Evolutionary conservation across 2,329 filamentous ascomycete genomes (phyloP).

Genomic region (Fusarium penzigii): DNA sequence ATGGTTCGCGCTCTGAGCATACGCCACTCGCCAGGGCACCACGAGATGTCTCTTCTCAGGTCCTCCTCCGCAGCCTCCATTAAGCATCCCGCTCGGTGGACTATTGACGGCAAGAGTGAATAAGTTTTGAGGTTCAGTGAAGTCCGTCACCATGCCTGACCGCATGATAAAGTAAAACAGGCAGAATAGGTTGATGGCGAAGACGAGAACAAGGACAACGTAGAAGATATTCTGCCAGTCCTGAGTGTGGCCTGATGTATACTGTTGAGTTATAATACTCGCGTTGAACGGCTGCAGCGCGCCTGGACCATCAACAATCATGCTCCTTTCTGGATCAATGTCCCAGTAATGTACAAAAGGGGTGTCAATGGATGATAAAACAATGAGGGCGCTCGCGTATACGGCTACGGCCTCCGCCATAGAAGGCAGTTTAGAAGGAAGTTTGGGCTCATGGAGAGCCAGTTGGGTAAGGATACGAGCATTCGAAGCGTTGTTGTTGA

Average conservation of each 20-base stretch:
- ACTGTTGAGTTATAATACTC: constrained; percentile 64
- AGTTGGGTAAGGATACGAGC: constrained; percentile 57
- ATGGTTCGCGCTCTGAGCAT: constrained; percentile 40
- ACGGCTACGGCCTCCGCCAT: constrained; percentile 75
- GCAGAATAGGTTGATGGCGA: constrained; percentile 67
- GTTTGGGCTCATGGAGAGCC: constrained; percentile 40
- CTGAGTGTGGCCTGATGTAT: constrained; percentile 64
- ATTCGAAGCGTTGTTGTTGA: constrained; percentile 59
- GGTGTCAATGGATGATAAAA: constrained; percentile 58
- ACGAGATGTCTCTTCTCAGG: constrained; percentile 38
- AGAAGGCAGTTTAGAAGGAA: constrained; percentile 60
- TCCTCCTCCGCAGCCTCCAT: constrained; percentile 41
- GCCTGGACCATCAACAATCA: constrained; percentile 44
- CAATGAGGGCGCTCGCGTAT: constrained; percentile 65
- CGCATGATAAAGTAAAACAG: constrained; percentile 59
- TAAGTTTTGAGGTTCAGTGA: constrained; percentile 74
- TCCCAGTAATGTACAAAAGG: constrained; percentile 62
- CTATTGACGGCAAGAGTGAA: constrained; percentile 71
- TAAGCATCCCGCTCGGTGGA: constrained; percentile 38
- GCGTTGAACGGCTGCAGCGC: constrained; percentile 62
- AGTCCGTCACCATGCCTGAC: constrained; percentile 70
- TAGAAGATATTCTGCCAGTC: constrained; percentile 68
- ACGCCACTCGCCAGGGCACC: constrained; percentile 45
- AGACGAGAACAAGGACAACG: constrained; percentile 63
- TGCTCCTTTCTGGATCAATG: constrained; percentile 34